A percentile compares a stretch with the other conserved stretches of the same genome.
Evolutionary conservation across 805 yeast genomes (phyloP).

Genomic region (Pichia heedii): DNA sequence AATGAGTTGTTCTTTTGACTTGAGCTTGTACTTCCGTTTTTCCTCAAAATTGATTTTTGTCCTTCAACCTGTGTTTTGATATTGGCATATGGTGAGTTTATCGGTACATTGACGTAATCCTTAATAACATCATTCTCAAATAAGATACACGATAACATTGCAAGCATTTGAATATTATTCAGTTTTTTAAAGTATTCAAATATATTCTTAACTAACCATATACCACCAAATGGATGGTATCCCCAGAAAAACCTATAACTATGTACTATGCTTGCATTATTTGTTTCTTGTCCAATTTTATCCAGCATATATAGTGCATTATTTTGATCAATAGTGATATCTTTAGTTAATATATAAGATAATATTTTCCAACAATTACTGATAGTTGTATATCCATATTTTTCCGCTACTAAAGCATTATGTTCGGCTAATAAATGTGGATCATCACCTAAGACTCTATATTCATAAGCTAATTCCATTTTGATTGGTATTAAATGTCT

Average conservation of each 20-base stretch:
- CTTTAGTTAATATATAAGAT: constrained; percentile 37
- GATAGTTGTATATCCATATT: constrained; percentile 50
- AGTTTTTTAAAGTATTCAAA: constrained; percentile 53
- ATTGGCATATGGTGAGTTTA: constrained; percentile 36
- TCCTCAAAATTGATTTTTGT: constrained; percentile 1
- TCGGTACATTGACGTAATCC: constrained; percentile 29
- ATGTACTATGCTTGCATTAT: constrained; percentile 9
- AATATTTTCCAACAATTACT: constrained; percentile 70
- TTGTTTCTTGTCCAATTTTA: constrained; percentile 12
- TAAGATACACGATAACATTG: constrained; percentile 73
- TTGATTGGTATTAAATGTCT: constrained; percentile 66
- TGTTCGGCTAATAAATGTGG: constrained; percentile 59
- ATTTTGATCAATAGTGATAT: constrained; percentile 23
- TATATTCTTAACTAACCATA: constrained; percentile 55
- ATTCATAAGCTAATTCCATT: constrained; percentile 58
- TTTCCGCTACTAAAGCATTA: constrained; percentile 63
- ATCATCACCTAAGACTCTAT: constrained; percentile 51
- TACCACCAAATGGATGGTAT: constrained; percentile 64
- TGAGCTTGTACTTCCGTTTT: neutral
- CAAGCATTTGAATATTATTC: constrained; percentile 80
- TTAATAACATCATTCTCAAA: constrained; percentile 32
- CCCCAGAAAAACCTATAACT: constrained; percentile 58
- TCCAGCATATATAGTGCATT: constrained; percentile 11
- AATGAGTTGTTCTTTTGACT: neutral
- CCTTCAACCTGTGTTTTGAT: constrained; percentile 2